These are phyloP conservation scores for Dictyostelium capitatum DNA, from an alignment of 78 protist species.

Conservation along the genomic window DNA sequence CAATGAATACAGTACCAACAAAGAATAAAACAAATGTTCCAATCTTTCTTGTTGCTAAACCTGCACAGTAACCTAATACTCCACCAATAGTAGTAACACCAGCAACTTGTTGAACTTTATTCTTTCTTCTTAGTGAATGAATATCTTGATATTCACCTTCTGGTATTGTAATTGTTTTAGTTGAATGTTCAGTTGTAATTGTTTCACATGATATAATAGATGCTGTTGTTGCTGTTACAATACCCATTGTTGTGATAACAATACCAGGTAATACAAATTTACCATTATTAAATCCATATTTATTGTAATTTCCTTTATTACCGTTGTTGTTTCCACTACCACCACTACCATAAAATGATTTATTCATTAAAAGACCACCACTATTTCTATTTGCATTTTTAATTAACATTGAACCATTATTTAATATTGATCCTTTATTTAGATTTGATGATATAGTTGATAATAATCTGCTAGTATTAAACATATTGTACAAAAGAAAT, in stretches of 20 bases:
- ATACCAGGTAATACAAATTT: background rate
- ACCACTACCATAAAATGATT: background rate
- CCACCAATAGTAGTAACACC: conserved; percentile 57
- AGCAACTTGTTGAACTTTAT: background rate
- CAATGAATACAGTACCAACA: conserved; percentile 55
- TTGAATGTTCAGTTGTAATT: background rate
- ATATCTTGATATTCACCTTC: background rate
- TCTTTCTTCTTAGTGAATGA: background rate
- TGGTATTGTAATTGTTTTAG: background rate
- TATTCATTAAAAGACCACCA: background rate
- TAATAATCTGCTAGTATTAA: background rate
- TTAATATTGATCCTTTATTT: background rate
- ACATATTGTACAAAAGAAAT: background rate
- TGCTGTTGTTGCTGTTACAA: background rate
- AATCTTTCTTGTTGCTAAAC: conserved; percentile 51
- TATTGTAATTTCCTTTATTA: background rate
- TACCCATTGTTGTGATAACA: background rate
- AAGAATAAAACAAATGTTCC: conserved; percentile 45
- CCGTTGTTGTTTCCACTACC: background rate
- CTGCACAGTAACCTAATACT: conserved; percentile 51
- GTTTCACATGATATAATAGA: conserved; percentile 9
- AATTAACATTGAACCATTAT: no score
- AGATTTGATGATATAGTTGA: background rate
- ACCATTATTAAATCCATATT: background rate
- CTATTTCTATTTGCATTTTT: background rate